Conservation (phyloP, 1,284 basidiomycete genomes). For the Inonotus hispidus region DNA sequence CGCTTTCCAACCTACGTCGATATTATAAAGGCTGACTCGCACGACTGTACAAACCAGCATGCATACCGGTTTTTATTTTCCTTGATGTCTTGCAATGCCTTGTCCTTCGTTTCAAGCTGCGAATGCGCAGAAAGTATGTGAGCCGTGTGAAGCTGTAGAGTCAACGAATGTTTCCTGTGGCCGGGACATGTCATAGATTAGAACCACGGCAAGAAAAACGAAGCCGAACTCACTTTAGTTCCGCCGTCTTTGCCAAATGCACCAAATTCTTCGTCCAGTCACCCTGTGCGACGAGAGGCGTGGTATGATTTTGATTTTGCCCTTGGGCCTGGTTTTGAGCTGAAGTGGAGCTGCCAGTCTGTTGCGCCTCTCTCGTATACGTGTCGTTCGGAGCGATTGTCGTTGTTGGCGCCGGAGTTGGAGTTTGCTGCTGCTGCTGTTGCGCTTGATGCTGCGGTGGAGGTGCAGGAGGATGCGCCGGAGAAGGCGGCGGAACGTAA, state of each 20-base stretch:
- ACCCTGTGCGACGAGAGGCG: slow-evolving; percentile 61
- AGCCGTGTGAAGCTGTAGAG: slow-evolving; percentile 77
- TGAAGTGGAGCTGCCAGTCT: not conserved
- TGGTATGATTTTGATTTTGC: not conserved
- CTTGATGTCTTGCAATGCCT: slow-evolving; percentile 68
- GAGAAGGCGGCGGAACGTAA: slow-evolving; percentile 10
- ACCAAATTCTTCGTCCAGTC: slow-evolving; percentile 82
- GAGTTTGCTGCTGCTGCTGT: slow-evolving; percentile 8
- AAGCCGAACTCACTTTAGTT: slow-evolving; percentile 59
- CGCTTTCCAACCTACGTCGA: slow-evolving; percentile 58
- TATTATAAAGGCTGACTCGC: not conserved
- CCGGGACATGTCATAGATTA: slow-evolving; percentile 10
- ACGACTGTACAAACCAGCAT: not conserved
- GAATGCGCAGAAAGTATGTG: slow-evolving; percentile 78
- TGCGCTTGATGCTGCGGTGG: not conserved
- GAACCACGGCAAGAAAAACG: not conserved
- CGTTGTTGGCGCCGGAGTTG: not conserved
- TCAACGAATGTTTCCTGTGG: slow-evolving; percentile 70
- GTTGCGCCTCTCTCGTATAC: slow-evolving; percentile 3
- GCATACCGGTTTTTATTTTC: slow-evolving; percentile 72
- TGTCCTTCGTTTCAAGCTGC: slow-evolving; percentile 66
- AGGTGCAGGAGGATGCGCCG: not conserved
- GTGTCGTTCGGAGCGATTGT: slow-evolving; percentile 14
- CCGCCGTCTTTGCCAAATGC: slow-evolving; percentile 75
- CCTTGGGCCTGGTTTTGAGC: not conserved